Evolutionary conservation across 208 protist genomes (phyloP).

Genomic region (Leishmania martiniquensis): DNA sequence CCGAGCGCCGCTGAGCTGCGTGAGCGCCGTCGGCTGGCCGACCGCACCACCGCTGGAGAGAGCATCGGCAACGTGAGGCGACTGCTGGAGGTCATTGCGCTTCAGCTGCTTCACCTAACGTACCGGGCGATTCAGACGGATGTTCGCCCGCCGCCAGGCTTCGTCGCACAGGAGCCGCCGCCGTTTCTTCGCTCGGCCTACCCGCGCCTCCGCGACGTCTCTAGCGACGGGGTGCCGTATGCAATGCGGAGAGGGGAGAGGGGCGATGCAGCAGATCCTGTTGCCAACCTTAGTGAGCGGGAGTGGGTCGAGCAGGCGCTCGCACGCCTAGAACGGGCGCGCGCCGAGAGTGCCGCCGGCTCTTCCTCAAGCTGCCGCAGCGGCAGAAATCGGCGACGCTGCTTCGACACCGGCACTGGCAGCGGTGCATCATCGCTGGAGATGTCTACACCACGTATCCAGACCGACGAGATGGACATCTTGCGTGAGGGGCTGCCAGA

Average conservation of each 20-base stretch:
- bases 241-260: background rate
- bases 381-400: background rate
- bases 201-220: constrained; percentile 57
- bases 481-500: constrained; percentile 67
- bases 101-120: constrained; percentile 42
- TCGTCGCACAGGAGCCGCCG: constrained; percentile 67
- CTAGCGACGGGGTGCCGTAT: background rate
- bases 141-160: constrained; percentile 54
- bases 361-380: background rate
- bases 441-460: constrained; percentile 3
- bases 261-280: background rate
- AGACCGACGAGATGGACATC: constrained; percentile 55
- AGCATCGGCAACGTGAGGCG: constrained; percentile 29
- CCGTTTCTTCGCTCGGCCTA: constrained; percentile 63
- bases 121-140: constrained; percentile 54
- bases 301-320: constrained; percentile 31
- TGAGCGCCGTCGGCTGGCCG: constrained; percentile 33
- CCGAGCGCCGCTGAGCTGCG: constrained; percentile 22
- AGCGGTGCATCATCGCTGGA: background rate
- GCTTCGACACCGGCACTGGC: background rate
- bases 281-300: constrained; percentile 14
- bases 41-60: constrained; percentile 51
- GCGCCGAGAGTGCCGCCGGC: background rate
- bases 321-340: constrained; percentile 23
- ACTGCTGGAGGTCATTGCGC: constrained; percentile 52